These are phyloP conservation scores for Gossypium laxum DNA, from an alignment of 441 rosid species.

Conservation along the genomic window DNA sequence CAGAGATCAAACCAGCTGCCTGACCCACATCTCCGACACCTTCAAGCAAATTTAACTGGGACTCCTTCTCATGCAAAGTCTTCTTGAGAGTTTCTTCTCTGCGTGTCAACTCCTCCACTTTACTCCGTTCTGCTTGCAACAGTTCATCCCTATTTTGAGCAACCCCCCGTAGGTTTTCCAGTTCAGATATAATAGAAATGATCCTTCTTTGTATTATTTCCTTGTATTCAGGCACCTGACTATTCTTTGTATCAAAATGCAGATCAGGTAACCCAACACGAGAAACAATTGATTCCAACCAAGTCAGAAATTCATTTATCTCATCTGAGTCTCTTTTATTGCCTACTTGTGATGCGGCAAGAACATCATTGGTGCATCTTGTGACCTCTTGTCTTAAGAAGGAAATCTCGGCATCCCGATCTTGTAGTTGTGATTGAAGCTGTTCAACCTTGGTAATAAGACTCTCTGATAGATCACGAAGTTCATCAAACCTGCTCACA, in stretches of 20 bases:
- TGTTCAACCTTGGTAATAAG: slow-evolving; percentile 83
- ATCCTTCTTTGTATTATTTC: slow-evolving; percentile 58
- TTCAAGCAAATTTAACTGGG: slow-evolving; percentile 48
- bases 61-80: slow-evolving; percentile 58
- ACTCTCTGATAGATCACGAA: slow-evolving; percentile 78
- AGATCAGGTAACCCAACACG: slow-evolving; percentile 34
- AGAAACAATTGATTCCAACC: slow-evolving; percentile 53
- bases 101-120: slow-evolving; percentile 56
- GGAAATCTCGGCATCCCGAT: slow-evolving; percentile 84
- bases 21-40: slow-evolving; percentile 34
- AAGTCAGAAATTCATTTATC: slow-evolving; percentile 44
- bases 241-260: slow-evolving; percentile 33
- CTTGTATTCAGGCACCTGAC: slow-evolving; percentile 40
- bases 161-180: slow-evolving; percentile 40
- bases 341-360: slow-evolving; percentile 59
- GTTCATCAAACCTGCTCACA: slow-evolving; percentile 87
- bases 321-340: slow-evolving; percentile 50
- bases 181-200: slow-evolving; percentile 45
- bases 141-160: slow-evolving; percentile 56
- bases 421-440: slow-evolving; percentile 78
- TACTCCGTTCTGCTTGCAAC: slow-evolving; percentile 66
- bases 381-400: slow-evolving; percentile 98
- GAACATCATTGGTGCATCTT: slow-evolving; percentile 83
- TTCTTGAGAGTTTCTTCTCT: slow-evolving; percentile 60
- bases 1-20: slow-evolving; percentile 35